Conservation (phyloP, 352 stramenopile species). For the Phytopythium kandeliae region DNA sequence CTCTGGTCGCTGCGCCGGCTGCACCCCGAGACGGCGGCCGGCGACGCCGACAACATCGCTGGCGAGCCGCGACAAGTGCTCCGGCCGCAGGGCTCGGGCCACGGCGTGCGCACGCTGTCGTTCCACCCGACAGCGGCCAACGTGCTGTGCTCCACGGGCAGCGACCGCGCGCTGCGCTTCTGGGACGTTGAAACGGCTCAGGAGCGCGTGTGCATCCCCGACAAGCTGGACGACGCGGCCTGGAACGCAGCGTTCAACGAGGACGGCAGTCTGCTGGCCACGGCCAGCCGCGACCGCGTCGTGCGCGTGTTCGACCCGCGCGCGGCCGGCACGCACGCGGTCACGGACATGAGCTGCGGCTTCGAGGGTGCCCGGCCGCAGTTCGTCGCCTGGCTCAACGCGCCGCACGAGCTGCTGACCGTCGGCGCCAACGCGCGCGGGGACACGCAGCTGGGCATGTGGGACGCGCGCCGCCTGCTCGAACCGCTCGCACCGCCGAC, state of each 20-base stretch:
- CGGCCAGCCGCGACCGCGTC: conserved; percentile 61
- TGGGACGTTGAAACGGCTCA: conserved; percentile 62
- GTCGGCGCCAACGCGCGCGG: conserved; percentile 51
- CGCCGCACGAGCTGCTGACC: conserved; percentile 34
- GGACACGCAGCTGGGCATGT: conserved; percentile 68
- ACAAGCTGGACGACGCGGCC: conserved; percentile 65
- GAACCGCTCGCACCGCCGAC: conserved; percentile 42
- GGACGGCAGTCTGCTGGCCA: conserved; percentile 59
- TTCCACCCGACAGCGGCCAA: conserved; percentile 63
- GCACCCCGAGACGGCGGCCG: conserved; percentile 2
- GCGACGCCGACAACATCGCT: conserved; percentile 5
- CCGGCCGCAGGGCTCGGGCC: conserved; percentile 37
- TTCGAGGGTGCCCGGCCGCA: conserved; percentile 66
- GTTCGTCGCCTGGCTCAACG: conserved; percentile 55
- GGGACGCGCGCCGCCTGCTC: conserved; percentile 65
- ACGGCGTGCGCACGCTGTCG: conserved; percentile 36
- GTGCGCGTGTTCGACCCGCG: conserved; percentile 74
- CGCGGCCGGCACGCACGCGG: conserved; percentile 21
- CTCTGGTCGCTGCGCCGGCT: conserved; percentile 41
- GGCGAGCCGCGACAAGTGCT: conserved; percentile 21
- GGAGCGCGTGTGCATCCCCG: conserved; percentile 32
- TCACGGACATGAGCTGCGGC: conserved; percentile 63
- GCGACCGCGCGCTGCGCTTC: conserved; percentile 62
- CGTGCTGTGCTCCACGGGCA: conserved; percentile 50
- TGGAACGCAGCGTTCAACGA: conserved; percentile 73